A percentile compares a stretch with the other conserved stretches of the same genome.
Evolutionary conservation across 2,329 filamentous ascomycete genomes (phyloP).

Genomic region (Tolypocladium album): DNA sequence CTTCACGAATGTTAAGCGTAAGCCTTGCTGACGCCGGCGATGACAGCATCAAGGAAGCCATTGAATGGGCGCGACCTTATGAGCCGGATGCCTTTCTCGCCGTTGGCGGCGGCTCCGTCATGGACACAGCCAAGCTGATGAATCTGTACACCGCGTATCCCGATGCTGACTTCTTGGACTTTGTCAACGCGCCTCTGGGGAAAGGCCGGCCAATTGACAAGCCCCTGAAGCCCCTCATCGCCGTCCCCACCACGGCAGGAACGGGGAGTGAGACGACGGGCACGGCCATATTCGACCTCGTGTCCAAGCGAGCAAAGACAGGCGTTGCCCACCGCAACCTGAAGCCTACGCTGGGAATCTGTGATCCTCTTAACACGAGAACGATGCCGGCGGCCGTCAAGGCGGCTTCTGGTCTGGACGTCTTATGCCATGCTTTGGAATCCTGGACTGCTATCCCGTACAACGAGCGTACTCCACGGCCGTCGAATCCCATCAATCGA

Average conservation of each 20-base stretch:
- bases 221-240: constrained; percentile 64
- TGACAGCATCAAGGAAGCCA: constrained; percentile 72
- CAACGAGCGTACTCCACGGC: constrained; percentile 72
- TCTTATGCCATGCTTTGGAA: constrained; percentile 89
- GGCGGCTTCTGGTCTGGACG: constrained; percentile 83
- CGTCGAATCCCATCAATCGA: constrained; percentile 77
- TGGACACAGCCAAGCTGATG: constrained; percentile 98
- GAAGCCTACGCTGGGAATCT: constrained; percentile 89
- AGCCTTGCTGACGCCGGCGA: not conserved
- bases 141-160: constrained; percentile 89
- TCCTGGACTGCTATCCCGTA: constrained; percentile 98
- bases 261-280: constrained; percentile 93
- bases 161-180: constrained; percentile 90
- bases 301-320: constrained; percentile 83
- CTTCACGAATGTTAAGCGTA: not conserved
- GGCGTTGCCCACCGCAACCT: constrained; percentile 91
- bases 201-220: constrained; percentile 69
- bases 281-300: constrained; percentile 94
- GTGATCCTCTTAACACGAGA: constrained; percentile 75
- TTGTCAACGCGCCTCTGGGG: constrained; percentile 90
- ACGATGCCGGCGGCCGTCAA: constrained; percentile 96
- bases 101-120: constrained; percentile 83
- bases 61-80: constrained; percentile 73
- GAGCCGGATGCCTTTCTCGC: constrained; percentile 82
- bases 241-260: constrained; percentile 73